phyloP scores from a whole-genome alignment of 2,329 filamentous ascomycete genomes.

The Akanthomyces uredinophilus region DNA sequence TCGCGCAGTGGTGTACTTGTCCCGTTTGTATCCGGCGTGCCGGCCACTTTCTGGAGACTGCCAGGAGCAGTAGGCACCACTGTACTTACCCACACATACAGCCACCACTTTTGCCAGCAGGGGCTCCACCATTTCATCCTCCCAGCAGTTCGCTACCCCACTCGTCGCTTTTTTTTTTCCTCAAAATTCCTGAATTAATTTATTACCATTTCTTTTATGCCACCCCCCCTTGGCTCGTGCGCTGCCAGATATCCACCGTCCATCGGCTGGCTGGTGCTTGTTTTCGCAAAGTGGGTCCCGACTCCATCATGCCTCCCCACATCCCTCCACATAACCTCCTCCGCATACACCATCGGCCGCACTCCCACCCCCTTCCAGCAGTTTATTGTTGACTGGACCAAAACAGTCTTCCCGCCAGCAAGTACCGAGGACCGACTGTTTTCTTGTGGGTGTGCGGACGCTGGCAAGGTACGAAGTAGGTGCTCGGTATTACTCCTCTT shows the following conservation, averaged over 20 bases:
- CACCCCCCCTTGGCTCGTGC: background rate
- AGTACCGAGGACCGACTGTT: constrained; percentile 8
- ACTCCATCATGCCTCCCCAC: background rate
- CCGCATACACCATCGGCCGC: constrained; percentile 2
- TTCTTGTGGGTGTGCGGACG: background rate
- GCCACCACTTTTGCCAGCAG: background rate
- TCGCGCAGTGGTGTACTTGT: background rate
- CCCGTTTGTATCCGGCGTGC: background rate
- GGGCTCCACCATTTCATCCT: background rate
- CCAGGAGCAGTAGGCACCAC: too few species aligned
- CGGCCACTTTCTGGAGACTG: background rate
- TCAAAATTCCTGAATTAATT: background rate
- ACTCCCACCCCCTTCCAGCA: background rate
- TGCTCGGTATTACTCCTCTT: background rate
- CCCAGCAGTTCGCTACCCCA: background rate
- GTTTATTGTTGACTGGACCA: background rate
- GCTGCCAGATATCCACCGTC: background rate
- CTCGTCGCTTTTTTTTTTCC: background rate
- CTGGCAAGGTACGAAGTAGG: background rate
- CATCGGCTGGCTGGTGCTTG: constrained; percentile 15
- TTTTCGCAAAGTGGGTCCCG: background rate
- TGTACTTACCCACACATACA: background rate
- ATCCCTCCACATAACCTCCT: background rate
- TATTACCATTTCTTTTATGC: background rate
- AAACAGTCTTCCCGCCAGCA: background rate